These are phyloP conservation scores for Fonsecaea multimorphosa DNA, from an alignment of 2,329 filamentous ascomycete species.

Conservation along the genomic window DNA sequence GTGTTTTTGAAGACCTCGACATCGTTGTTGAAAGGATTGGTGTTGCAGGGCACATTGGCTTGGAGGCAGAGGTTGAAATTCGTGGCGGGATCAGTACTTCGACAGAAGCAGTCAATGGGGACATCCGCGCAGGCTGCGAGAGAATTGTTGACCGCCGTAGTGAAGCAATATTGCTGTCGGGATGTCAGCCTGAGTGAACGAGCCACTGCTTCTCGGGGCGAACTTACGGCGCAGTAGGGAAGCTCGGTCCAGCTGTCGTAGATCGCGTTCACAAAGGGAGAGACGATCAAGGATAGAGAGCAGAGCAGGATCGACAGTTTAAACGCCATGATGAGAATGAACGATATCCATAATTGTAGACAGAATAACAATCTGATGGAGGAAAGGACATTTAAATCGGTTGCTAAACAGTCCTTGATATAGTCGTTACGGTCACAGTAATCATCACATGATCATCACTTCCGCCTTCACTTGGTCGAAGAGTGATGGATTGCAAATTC, in stretches of 20 bases:
- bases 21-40: conserved; percentile 2
- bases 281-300: not conserved
- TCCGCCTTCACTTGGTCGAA: not conserved
- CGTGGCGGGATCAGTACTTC: not conserved
- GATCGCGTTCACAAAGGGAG: not conserved
- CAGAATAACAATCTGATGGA: not conserved
- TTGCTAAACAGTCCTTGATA: not conserved
- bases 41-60: conserved; percentile 1
- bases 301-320: not conserved
- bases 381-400: not conserved
- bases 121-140: conserved; percentile 1
- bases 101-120: conserved; percentile 8
- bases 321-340: not conserved
- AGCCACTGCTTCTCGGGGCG: not conserved
- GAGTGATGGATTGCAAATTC: not conserved
- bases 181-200: not conserved
- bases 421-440: not conserved
- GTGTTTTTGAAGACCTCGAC: conserved; percentile 4
- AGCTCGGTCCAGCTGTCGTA: conserved; percentile 9
- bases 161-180: conserved; percentile 16
- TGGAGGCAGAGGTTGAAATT: conserved; percentile 8
- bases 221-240: conserved; percentile 18
- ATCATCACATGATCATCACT: not conserved
- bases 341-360: not conserved
- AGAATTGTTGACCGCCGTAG: conserved; percentile 9